These are phyloP conservation scores for Plasmopara halstedii DNA, from an alignment of 352 stramenopile genomes.

Conservation along the genomic window DNA sequence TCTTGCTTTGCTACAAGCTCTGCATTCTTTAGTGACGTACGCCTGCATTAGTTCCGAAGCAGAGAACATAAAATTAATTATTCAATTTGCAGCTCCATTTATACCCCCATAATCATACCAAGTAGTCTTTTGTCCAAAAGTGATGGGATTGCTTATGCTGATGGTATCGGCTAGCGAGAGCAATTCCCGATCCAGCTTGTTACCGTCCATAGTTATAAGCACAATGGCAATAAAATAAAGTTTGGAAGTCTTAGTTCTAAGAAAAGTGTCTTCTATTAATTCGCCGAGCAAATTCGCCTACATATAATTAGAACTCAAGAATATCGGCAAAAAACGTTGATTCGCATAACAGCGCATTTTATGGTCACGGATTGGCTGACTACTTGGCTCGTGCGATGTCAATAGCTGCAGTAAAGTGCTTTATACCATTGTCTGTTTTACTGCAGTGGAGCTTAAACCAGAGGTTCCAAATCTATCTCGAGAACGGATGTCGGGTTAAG, in stretches of 20 bases:
- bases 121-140: constrained; percentile 55
- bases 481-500: constrained; percentile 94
- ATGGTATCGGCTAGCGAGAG: constrained; percentile 64
- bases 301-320: constrained; percentile 7
- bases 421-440: no score
- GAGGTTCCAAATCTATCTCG: constrained; percentile 97
- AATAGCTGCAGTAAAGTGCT: no score
- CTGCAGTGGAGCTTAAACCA: constrained; percentile 74
- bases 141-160: constrained; percentile 70
- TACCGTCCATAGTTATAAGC: constrained; percentile 16
- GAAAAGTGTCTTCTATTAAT: no score
- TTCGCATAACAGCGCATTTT: constrained; percentile 18
- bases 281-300: no score
- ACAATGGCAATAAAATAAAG: background rate
- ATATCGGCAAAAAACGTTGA: constrained; percentile 12
- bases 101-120: constrained; percentile 34
- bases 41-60: constrained; percentile 26
- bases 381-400: constrained; percentile 9
- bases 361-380: constrained; percentile 15
- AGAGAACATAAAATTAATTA: constrained; percentile 1
- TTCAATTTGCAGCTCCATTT: background rate
- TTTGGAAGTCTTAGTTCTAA: background rate
- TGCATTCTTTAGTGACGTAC: constrained; percentile 31
- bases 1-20: constrained; percentile 36
- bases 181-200: constrained; percentile 62